Evolutionary conservation across 768 basidiomycete genomes (phyloP).

Genomic region (Serendipita sp.): DNA sequence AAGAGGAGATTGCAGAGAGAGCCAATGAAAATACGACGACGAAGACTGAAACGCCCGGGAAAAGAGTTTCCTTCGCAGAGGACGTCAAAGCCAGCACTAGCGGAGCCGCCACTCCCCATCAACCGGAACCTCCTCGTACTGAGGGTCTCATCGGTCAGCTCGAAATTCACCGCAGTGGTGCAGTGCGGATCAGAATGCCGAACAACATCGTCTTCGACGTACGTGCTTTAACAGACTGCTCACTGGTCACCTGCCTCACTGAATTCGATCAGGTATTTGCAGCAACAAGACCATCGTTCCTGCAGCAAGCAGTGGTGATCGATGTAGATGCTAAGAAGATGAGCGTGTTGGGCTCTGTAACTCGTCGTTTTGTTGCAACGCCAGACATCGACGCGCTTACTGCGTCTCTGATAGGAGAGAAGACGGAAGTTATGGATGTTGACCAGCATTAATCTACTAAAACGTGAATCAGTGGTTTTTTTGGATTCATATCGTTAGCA

Average conservation of each 20-base stretch:
- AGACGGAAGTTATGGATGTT: constrained; percentile 4
- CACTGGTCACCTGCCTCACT: background rate
- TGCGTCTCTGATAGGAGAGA: background rate
- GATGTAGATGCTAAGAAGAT: constrained; percentile 44
- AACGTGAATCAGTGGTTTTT: background rate
- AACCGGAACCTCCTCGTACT: constrained; percentile 22
- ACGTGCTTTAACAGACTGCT: constrained; percentile 16
- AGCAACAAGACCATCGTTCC: constrained; percentile 72
- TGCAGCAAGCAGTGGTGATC: constrained; percentile 72
- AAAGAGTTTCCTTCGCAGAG: constrained; percentile 49
- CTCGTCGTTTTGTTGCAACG: constrained; percentile 68
- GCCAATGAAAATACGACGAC: constrained; percentile 12
- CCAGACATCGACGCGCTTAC: constrained; percentile 62
- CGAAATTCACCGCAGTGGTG: constrained; percentile 72
- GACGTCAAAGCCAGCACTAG: constrained; percentile 37
- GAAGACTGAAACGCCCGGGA: constrained; percentile 21
- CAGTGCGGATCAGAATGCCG: constrained; percentile 69
- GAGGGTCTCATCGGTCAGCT: constrained; percentile 75
- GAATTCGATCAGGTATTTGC: constrained; percentile 44
- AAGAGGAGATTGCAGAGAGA: constrained; percentile 10
- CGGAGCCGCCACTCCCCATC: constrained; percentile 15
- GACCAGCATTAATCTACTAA: background rate
- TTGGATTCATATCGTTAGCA: no score
- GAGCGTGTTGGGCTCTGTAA: constrained; percentile 69
- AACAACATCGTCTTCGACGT: constrained; percentile 79